Base-by-base conservation (phyloP, 352 stramenopile genomes). In the Pythium oligandrum region DNA sequence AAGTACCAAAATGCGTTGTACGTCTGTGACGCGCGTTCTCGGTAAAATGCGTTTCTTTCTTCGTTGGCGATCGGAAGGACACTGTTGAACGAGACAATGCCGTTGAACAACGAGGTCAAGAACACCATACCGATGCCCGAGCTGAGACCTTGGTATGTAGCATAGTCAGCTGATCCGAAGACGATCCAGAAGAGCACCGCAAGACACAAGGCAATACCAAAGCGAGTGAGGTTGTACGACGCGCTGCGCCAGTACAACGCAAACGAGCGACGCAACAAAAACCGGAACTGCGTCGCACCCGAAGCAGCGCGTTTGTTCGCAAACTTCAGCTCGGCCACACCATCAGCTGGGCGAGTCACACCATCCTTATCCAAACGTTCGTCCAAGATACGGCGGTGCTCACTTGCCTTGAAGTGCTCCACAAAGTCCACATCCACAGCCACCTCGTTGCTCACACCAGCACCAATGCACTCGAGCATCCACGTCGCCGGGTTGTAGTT, bases 401-500 rank as follows among this genome's bases (percentile, higher is more conserved):
- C 31, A 9, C 64, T 69, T 2, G 49, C 44, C 10, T 59, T 48
- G 51, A 67, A 76, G 8, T 48, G 30, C 9, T 52, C 31, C 6
- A 63, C 57, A 43, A 64, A 76, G 52, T 76, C 64, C 10, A 64
- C 62, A 8, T 59, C 40, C 10, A 38, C 44, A 5, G 50, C 51
- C 10, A 57, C 40, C 31, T 58, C 53, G 44, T 71, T 70, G 40
- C 57, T 58, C 31, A 77, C 69, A 42, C 69, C 69, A 11, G 75
- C 70, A 12, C 70, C 68, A 44, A 86, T 85, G 34, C 66, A 79
- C 53, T 90, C 76, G 2, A 96, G 65, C 83, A 96, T 96, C 87
- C 86, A 96, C n/a, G 87, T 95, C 4, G 86, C 83, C 3, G 89
- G 89, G 57, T 96, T 96, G 54, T 90, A 84, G 35, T 68, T 64